A percentile compares a stretch with the other conserved stretches of the same genome.
Evolutionary conservation across 495 filamentous ascomycete genomes (phyloP).

Genomic region (Annulohypoxylon nitens): DNA sequence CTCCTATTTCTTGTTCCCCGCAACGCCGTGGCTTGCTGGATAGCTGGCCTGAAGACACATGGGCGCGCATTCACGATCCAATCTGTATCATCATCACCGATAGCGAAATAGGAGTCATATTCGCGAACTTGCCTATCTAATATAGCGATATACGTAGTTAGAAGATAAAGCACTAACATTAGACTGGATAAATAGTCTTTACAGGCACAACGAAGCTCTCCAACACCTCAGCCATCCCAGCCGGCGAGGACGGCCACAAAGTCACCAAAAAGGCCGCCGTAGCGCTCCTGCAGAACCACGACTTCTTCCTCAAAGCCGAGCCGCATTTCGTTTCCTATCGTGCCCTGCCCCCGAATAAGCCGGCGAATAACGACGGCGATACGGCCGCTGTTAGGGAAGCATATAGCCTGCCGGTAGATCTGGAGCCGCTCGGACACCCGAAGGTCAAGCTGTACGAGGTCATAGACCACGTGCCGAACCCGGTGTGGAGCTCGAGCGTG

Average conservation of each 20-base stretch:
- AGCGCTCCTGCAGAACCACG: slow-evolving; percentile 71
- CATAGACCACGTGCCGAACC: slow-evolving; percentile 50
- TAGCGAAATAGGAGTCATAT: neutral
- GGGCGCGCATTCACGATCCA: neutral
- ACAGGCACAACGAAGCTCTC: slow-evolving; percentile 60
- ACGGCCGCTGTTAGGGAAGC: slow-evolving; percentile 44
- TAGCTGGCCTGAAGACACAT: neutral
- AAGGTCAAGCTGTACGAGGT: slow-evolving; percentile 49
- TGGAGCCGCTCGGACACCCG: slow-evolving; percentile 41
- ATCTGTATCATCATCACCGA: neutral
- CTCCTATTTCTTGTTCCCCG: slow-evolving; percentile 15
- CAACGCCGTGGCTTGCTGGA: neutral
- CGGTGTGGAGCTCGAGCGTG: slow-evolving; percentile 62
- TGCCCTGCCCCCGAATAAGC: slow-evolving; percentile 32
- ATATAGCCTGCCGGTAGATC: slow-evolving; percentile 55
- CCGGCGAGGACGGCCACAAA: slow-evolving; percentile 47
- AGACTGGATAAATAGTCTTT: slow-evolving; percentile 50
- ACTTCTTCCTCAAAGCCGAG: slow-evolving; percentile 59
- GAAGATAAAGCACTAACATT: neutral
- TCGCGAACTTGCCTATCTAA: neutral
- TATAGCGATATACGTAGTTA: neutral
- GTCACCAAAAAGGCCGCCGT: slow-evolving; percentile 68
- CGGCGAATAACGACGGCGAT: slow-evolving; percentile 36
- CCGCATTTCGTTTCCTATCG: slow-evolving; percentile 59
- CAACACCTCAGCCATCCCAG: slow-evolving; percentile 70